Percentiles rank a stretch among this genome's conserved stretches.
Conservation (phyloP, 179 eudicot genomes). For the Beta corolliflora region DNA sequence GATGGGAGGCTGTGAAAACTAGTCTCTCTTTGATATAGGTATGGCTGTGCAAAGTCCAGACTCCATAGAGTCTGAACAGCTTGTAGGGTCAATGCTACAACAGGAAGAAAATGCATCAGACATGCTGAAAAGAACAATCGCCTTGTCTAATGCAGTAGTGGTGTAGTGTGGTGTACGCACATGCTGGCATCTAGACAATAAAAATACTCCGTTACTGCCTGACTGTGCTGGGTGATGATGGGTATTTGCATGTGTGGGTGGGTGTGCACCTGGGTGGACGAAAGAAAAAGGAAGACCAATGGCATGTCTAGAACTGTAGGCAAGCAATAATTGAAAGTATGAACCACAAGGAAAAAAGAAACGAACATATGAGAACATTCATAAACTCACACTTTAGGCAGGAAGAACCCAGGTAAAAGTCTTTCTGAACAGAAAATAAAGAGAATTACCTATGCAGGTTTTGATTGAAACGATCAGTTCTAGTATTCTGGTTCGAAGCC, state of each 20-base stretch:
- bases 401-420: background rate
- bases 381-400: background rate
- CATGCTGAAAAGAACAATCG: background rate
- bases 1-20: background rate
- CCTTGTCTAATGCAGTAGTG: background rate
- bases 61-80: background rate
- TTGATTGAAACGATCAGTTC: conserved; percentile 69
- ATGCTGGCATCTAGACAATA: no score
- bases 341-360: background rate
- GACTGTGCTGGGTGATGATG: background rate
- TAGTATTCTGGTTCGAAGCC: conserved; percentile 42
- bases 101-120: background rate
- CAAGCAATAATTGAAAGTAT: background rate
- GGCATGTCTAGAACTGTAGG: background rate
- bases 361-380: background rate
- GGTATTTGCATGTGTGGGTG: background rate
- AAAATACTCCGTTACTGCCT: no score
- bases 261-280: background rate
- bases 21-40: background rate
- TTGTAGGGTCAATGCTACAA: background rate
- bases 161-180: no score
- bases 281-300: background rate
- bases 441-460: conserved; percentile 73
- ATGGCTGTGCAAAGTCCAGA: background rate
- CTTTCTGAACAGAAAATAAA: background rate